Evolutionary conservation across 768 basidiomycete genomes (phyloP), one percentile per base, ranked within the genome.

Genomic region (Termitomyces sp.): DNA sequence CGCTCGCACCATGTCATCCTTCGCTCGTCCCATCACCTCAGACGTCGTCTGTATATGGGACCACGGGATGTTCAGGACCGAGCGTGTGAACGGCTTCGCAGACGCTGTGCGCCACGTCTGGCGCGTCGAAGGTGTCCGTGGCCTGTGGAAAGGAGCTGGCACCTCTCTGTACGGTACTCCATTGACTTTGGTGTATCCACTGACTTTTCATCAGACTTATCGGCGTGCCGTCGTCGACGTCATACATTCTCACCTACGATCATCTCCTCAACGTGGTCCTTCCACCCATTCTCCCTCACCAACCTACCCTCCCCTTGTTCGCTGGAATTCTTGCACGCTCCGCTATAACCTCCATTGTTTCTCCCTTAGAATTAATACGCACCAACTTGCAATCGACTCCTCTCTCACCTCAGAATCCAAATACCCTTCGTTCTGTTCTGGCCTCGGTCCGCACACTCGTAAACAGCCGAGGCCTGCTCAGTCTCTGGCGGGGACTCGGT

Each of bases 191-290:
- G 0, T 39, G 20, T 22, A 50, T 46, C 33, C 39, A 48, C 24
- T 44, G 47, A 63, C 60, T 70, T 59, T 62, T 46, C 20, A 27
- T n/a, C 20, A 95, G 95, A 53, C 71, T 93, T 41, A 94, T 98
- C 67, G 88, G 91, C 34, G 92, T 98, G 24, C 97, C 97, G 0
- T 89, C 95, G 0, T 85, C 95, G 42, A 93, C 95, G 51, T 80
- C 86, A 33, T 98, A 99, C 73, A 99, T 99, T 84, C 80, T 98
- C 59, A 93, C 93, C 20, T 98, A 98, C 71, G 95, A 98, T 73
- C 85, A 92, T 70, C 83, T 98, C 34, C 74, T 88, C 27, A 82
- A 85, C 55, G 78, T 78, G 46, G 74, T 81, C 42, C 72, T 93
- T 12, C 87, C 89, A 3, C 75, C 82, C 18, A 58, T 91, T 30